These are phyloP conservation scores for Aspergillus aculeatus DNA, from an alignment of 2,329 filamentous ascomycete species.

Conservation along the genomic window DNA sequence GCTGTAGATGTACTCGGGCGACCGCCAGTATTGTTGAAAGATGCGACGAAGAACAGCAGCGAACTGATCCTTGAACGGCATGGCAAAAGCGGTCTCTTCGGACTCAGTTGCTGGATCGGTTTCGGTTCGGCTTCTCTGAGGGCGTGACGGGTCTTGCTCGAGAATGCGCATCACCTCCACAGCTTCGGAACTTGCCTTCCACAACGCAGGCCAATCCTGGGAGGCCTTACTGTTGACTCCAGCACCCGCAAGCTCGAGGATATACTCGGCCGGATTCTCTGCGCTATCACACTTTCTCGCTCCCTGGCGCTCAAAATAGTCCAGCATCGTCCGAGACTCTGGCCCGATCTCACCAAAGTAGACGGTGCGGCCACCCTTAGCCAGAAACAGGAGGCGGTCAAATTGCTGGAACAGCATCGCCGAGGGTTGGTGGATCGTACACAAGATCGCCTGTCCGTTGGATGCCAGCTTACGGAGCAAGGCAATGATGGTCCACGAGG, in stretches of 20 bases:
- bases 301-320: slow-evolving; percentile 64
- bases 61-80: too few relatives aligned
- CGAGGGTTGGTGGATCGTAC: slow-evolving; percentile 61
- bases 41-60: too few relatives aligned
- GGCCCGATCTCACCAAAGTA: slow-evolving; percentile 65
- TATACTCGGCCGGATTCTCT: slow-evolving; percentile 67
- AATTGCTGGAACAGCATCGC: slow-evolving; percentile 58
- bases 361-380: slow-evolving; percentile 59
- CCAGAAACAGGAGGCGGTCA: slow-evolving; percentile 59
- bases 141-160: too few relatives aligned
- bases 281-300: slow-evolving; percentile 54
- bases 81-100: too few relatives aligned
- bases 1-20: not conserved
- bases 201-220: not conserved
- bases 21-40: not conserved
- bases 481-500: slow-evolving; percentile 59
- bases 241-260: slow-evolving; percentile 52
- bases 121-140: too few relatives aligned
- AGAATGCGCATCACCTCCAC: not conserved
- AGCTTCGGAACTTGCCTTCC: not conserved
- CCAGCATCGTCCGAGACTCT: slow-evolving; percentile 53
- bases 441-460: slow-evolving; percentile 58
- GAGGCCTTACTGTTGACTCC: not conserved
- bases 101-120: too few relatives aligned
- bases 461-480: slow-evolving; percentile 60